Base-by-base conservation (phyloP, 1,139 yeast species). In the Kurtzmaniella natalensis region DNA sequence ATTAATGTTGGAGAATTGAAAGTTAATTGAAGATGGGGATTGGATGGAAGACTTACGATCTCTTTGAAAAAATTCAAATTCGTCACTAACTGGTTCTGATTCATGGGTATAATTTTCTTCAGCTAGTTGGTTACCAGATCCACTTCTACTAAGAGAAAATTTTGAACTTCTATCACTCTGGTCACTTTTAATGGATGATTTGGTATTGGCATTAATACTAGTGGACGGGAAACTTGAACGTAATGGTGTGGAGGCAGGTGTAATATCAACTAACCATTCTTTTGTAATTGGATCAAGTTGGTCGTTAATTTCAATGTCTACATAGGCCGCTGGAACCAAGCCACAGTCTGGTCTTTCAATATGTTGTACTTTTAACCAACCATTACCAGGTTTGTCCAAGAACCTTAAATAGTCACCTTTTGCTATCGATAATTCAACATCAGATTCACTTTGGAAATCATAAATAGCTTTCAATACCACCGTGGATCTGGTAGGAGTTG, bases 221-320 rank as follows among this genome's bases (percentile, higher is more conserved):
- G 5, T 11, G 15, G 22, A 17, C 7, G 15, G 19, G 27, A 19
- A 19, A 9, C 29, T 13, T 3, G 18, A 7, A 7, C 10, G 10
- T 9, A 15, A 24, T 25, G 27, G 25, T 16, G 33, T 35, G 20
- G 35, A 38, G 31, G 13, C 31, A 10, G 29, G 20, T 10, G 20
- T 26, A 6, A 17, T 37, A n/a, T 38, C 46, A 30, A 55, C 56
- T 19, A 63, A 45, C 69, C 69, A 62, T 31, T 47, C 45, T 23
- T 50, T 40, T 4, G 60, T 50, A 15, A 63, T 45, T n/a, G 68
- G 69, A 32, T 57, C 52, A 4, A 39, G 33, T 3, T 50, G 37
- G 40, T 62, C 68, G 37, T 62, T 62, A 20, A 61, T 52, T n/a
- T 64, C 66, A 21, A 63, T 62, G 34, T 61, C 66, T 14, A 62